Evolutionary conservation across 257 asterid species (phyloP), one percentile per base, ranked within the genome.

Genomic region (Rehmannia glutinosa): DNA sequence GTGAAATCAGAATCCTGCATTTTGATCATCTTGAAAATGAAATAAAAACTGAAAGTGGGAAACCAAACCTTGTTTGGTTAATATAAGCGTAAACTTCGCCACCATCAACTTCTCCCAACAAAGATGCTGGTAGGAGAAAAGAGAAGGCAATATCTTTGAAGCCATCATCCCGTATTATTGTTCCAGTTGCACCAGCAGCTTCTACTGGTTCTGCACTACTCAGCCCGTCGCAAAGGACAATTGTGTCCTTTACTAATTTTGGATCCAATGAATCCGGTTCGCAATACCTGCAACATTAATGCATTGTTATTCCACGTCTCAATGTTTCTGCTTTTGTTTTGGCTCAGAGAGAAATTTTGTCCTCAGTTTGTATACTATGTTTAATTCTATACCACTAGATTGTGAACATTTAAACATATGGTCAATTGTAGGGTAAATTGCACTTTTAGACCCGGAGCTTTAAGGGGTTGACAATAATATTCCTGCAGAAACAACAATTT

Each of bases 281-380:
- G 27, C 96, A 85, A 8, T 54, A 69, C 81, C 92, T 87, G 73
- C 45, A 66, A n/a, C n/a, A n/a, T n/a, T n/a, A n/a, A n/a, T n/a
- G 0, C 2, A 66, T 11, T 17, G 58, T 57, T 41, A 57, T 23
- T 46, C 6, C 2, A 32, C n/a, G n/a, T n/a, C n/a, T n/a, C n/a
- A n/a, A n/a, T n/a, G n/a, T n/a, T n/a, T n/a, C n/a, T n/a, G n/a
- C n/a, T n/a, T n/a, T n/a, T n/a, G n/a, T n/a, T n/a, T n/a, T n/a
- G n/a, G n/a, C n/a, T n/a, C n/a, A n/a, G n/a, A n/a, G n/a, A n/a
- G n/a, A n/a, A n/a, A n/a, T n/a, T n/a, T n/a, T n/a, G n/a, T n/a
- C n/a, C n/a, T n/a, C n/a, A n/a, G n/a, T n/a, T n/a, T n/a, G n/a
- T n/a, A n/a, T n/a, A n/a, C n/a, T n/a, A n/a, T n/a, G n/a, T n/a